Conservation (phyloP, 345 rosid species). For the Toxicodendron radicans region DNA sequence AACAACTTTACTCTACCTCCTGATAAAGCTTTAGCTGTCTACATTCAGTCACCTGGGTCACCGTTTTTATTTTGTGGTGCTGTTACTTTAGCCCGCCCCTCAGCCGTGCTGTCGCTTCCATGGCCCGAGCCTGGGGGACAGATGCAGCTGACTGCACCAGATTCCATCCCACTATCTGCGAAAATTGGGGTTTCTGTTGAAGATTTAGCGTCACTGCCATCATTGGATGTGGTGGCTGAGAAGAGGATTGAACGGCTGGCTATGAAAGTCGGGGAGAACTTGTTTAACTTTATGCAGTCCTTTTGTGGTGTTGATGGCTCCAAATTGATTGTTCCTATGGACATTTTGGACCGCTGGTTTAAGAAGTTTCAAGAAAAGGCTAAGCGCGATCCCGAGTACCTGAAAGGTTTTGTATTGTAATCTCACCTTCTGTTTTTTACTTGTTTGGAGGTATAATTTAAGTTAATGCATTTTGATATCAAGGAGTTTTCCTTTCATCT, state of each 20-base stretch:
- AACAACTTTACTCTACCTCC: conserved; percentile 81
- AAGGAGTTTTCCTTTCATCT: too few relatives aligned
- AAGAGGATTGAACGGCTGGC: conserved; percentile 78
- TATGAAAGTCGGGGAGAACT: conserved; percentile 92
- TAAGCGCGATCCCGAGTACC: conserved; percentile 81
- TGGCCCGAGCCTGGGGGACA: conserved; percentile 89
- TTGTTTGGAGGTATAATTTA: too few relatives aligned
- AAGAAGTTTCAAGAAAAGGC: conserved; percentile 93
- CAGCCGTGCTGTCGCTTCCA: conserved; percentile 74
- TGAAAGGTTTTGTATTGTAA: conserved; percentile 75
- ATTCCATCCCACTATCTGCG: conserved; percentile 57
- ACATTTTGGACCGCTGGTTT: conserved; percentile 94
- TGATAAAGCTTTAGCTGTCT: conserved; percentile 90
- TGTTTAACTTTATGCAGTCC: conserved; percentile 96
- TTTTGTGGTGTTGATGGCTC: conserved; percentile 90
- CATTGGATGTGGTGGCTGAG: conserved; percentile 74
- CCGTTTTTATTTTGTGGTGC: conserved; percentile 83
- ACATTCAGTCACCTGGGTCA: conserved; percentile 89
- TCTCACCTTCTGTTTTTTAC: neutral
- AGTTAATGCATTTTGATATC: too few relatives aligned
- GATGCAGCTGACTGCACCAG: conserved; percentile 67
- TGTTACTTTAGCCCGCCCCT: conserved; percentile 74
- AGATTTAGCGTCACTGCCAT: conserved; percentile 62
- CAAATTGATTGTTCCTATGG: conserved; percentile 89
- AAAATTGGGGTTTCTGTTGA: conserved; percentile 90